Evolutionary conservation across 306 rosid genomes (phyloP).

Genomic region (Glycyrrhiza uralensis): DNA sequence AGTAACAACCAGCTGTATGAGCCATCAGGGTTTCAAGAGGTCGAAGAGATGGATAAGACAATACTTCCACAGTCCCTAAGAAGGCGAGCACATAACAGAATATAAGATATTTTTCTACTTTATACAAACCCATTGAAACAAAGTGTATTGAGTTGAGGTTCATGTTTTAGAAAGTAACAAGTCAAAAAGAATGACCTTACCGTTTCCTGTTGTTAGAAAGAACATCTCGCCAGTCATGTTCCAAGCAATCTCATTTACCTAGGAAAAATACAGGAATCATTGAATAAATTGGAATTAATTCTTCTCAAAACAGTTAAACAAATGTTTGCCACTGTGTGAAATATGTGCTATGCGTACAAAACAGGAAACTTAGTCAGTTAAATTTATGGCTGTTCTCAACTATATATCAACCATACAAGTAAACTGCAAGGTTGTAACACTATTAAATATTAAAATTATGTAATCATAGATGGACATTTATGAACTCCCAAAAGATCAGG

Average conservation of each 20-base stretch:
- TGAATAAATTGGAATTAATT: background rate
- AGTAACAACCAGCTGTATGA: constrained; percentile 98
- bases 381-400: background rate
- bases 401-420: constrained; percentile 12
- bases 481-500: background rate
- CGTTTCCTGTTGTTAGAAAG: constrained; percentile 90
- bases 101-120: constrained; percentile 20
- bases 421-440: background rate
- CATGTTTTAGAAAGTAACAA: background rate
- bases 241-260: constrained; percentile 99
- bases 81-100: background rate
- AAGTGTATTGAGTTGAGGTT: background rate
- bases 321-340: background rate
- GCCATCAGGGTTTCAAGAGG: constrained; percentile 92
- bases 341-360: background rate
- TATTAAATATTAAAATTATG: background rate
- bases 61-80: constrained; percentile 87
- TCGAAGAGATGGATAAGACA: constrained; percentile 84
- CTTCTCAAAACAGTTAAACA: background rate
- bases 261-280: constrained; percentile 4
- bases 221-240: constrained; percentile 92
- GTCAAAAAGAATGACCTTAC: constrained; percentile 43
- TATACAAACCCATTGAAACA: background rate
- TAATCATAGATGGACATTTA: background rate
- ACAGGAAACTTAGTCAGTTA: background rate